Evolutionary conservation across 768 basidiomycete genomes (phyloP).

Genomic region (Suillus clintonianus): DNA sequence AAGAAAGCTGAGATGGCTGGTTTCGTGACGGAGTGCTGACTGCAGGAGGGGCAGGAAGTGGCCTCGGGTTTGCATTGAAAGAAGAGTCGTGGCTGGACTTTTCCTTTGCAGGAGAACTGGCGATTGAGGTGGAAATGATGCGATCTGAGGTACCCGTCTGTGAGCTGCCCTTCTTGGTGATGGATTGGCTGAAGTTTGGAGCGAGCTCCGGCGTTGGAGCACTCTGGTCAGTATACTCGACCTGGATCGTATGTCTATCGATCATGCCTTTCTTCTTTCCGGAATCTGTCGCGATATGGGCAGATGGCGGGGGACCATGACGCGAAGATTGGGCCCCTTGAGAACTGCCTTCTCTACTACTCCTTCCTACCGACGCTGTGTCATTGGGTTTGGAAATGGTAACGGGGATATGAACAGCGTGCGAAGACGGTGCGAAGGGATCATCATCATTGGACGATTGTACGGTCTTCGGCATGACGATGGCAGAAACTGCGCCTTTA

Average conservation of each 20-base stretch:
- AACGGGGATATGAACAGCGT: slow-evolving; percentile 28
- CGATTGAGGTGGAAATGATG: slow-evolving; percentile 13
- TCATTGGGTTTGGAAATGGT: slow-evolving; percentile 31
- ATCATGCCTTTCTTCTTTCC: slow-evolving; percentile 46
- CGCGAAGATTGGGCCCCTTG: slow-evolving; percentile 14
- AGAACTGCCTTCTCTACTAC: slow-evolving; percentile 19
- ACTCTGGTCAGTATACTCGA: slow-evolving; percentile 80
- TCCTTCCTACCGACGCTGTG: slow-evolving; percentile 15
- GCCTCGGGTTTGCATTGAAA: slow-evolving; percentile 23
- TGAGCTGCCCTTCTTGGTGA: slow-evolving; percentile 19
- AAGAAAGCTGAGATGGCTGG: slow-evolving; percentile 23
- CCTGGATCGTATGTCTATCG: slow-evolving; percentile 90
- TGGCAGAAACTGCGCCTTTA: slow-evolving; percentile 39
- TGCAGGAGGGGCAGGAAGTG: slow-evolving; percentile 30
- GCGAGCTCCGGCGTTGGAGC: slow-evolving; percentile 28
- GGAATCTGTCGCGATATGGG: slow-evolving; percentile 41
- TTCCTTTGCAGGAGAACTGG: slow-evolving; percentile 15
- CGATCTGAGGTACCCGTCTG: slow-evolving; percentile 7
- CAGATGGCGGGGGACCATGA: slow-evolving; percentile 26
- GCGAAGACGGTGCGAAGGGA: slow-evolving; percentile 60
- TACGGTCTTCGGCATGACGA: slow-evolving; percentile 47
- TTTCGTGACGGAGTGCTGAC: slow-evolving; percentile 19
- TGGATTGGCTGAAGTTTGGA: slow-evolving; percentile 18
- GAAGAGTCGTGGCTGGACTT: slow-evolving; percentile 17
- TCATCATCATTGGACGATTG: slow-evolving; percentile 57